Evolutionary conservation across 768 basidiomycete species (phyloP).

Genomic region (Mycena rebaudengoi): DNA sequence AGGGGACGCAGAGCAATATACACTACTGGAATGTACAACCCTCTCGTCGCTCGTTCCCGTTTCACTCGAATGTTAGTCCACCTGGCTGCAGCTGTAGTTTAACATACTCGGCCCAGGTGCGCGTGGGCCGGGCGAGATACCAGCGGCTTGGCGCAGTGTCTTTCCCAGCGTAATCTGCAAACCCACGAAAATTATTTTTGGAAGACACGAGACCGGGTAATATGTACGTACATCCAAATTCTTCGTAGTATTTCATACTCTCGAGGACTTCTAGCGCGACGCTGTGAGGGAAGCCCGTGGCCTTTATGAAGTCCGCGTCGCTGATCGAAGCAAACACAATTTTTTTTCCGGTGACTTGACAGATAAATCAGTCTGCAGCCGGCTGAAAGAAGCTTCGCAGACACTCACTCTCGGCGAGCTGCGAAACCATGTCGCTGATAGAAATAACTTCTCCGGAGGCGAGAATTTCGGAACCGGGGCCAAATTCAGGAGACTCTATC

Average conservation of each 20-base stretch:
- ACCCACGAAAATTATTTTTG: not conserved
- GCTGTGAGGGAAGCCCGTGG: conserved; percentile 3
- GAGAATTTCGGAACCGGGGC: conserved; percentile 12
- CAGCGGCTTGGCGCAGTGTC: not conserved
- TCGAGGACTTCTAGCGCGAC: conserved; percentile 16
- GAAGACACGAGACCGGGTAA: not conserved
- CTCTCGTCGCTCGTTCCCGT: not conserved
- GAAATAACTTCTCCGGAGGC: conserved; percentile 16
- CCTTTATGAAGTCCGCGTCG: conserved; percentile 10
- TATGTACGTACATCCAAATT: conserved; percentile 10
- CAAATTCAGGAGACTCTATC: conserved; percentile 19
- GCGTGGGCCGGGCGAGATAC: conserved; percentile 12
- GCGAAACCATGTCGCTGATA: conserved; percentile 5
- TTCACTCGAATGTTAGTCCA: not conserved
- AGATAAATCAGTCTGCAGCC: not conserved
- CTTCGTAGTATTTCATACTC: conserved; percentile 21
- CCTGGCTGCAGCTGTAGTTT: conserved; percentile 14
- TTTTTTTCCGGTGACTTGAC: conserved; percentile 16
- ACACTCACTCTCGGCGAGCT: conserved; percentile 12
- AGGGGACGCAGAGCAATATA: too few species aligned
- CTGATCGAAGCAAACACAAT: not conserved
- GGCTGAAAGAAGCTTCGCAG: too few species aligned
- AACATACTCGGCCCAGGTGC: conserved; percentile 17
- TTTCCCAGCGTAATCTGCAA: conserved; percentile 15
- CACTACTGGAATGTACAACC: not conserved